Evolutionary conservation across 345 rosid genomes (phyloP), one percentile per base, ranked within the genome.

Genomic region (Corymbia maculata): DNA sequence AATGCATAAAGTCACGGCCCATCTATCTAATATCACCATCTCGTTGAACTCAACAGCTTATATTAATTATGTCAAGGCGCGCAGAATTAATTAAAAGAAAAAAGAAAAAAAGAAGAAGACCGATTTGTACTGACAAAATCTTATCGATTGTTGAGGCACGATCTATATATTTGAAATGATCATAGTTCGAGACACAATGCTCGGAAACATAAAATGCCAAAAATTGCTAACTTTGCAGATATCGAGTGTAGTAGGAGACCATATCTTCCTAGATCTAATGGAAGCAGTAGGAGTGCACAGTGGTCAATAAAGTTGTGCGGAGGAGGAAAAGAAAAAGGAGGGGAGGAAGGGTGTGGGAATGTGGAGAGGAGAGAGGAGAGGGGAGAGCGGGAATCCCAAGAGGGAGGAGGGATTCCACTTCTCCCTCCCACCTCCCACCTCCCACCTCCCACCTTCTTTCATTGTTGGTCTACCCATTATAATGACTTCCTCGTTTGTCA

Each of bases 221-320:
- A 19, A 1, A 19, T 42, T 19, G 49, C 26, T 19, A 10, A 44
- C 24, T 19, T 42, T 61, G 51, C 32, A 49, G 55, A 85, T 47
- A 50, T 5, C 30, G 28, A 85, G 51, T 8, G 19, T 16, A 86
- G 17, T n/a, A 51, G 17, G 44, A 51, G 68, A 49, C 82, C 19
- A 36, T 52, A 59, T 52, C 51, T 86, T 86, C 84, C 36, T 88
- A 92, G 91, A 90, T 91, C 45, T 26, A 93, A 90, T 87, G 92
- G 14, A 32, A 55, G 85, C 86, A 53, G 42, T 36, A 36, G n/a
- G 45, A 53, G 44, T 45, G 88, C 49, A 36, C 82, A 19, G 49
- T 16, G 49, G 47, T 75, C 82, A 75, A 75, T 36, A 75, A 75
- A 75, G 82, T 75, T 6, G 49, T 1, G 47, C 1, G 82, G 26